Percentiles rank a stretch among this genome's conserved stretches.
phyloP scores from a whole-genome alignment of 805 yeast species.

The Scheffersomyces coipomensis region DNA sequence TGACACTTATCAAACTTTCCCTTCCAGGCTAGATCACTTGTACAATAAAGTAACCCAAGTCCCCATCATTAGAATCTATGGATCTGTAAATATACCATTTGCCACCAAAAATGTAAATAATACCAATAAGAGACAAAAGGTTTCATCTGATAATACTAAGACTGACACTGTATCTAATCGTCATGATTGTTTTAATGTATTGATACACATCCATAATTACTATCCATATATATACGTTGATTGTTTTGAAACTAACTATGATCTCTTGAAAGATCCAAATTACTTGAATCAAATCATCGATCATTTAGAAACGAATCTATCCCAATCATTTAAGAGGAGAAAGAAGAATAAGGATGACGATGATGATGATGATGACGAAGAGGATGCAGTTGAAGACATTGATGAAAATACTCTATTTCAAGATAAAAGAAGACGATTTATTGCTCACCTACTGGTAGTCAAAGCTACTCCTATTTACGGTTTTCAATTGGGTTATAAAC shows the following conservation, averaged over 20 bases:
- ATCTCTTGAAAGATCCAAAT: neutral
- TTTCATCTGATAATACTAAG: neutral
- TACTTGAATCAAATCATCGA: slow-evolving; percentile 35
- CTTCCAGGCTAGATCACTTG: slow-evolving; percentile 53
- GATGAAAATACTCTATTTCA: slow-evolving; percentile 6
- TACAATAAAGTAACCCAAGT: slow-evolving; percentile 45
- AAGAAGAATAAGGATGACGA: slow-evolving; percentile 9
- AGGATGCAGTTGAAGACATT: neutral
- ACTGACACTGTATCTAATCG: neutral
- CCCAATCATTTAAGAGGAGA: slow-evolving; percentile 33
- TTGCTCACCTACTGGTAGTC: slow-evolving; percentile 63
- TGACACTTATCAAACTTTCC: slow-evolving; percentile 64
- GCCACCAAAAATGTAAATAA: too few relatives aligned
- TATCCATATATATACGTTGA: slow-evolving; percentile 79
- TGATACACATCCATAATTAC: slow-evolving; percentile 78
- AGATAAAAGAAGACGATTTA: slow-evolving; percentile 31
- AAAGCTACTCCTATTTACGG: slow-evolving; percentile 86
- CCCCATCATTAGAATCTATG: slow-evolving; percentile 79
- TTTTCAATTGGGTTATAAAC: slow-evolving; percentile 61
- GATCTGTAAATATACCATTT: slow-evolving; percentile 48
- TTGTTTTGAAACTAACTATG: slow-evolving; percentile 43
- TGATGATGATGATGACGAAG: slow-evolving; percentile 10
- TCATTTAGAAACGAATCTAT: slow-evolving; percentile 45
- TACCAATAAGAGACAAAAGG: slow-evolving; percentile 3
- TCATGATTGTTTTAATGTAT: slow-evolving; percentile 19